These are phyloP conservation scores for Pascua guehoae DNA, from an alignment of 1,284 basidiomycete species.

Conservation along the genomic window DNA sequence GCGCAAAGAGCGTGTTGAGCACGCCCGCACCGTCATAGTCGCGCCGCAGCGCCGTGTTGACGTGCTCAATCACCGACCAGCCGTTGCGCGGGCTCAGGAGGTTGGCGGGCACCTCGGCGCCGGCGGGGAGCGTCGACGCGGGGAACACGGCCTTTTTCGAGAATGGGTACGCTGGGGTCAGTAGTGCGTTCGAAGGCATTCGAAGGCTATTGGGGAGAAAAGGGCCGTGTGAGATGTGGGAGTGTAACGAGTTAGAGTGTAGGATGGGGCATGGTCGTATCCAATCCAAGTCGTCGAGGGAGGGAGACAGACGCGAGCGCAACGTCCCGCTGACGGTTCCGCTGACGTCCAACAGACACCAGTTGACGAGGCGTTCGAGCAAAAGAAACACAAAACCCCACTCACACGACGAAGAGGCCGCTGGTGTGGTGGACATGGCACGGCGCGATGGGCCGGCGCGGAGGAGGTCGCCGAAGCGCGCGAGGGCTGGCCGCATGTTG, in stretches of 20 bases:
- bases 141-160: slow-evolving; percentile 64
- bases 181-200: neutral
- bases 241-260: neutral
- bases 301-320: no score
- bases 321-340: no score
- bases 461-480: slow-evolving; percentile 9
- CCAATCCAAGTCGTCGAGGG: no score
- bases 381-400: neutral
- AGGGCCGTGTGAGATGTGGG: neutral
- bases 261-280: neutral
- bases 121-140: slow-evolving; percentile 50
- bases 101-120: slow-evolving; percentile 5
- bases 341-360: no score
- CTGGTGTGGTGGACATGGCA: slow-evolving; percentile 4
- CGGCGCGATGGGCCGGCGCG: slow-evolving; percentile 11
- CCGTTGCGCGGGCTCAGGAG: slow-evolving; percentile 58
- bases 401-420: slow-evolving; percentile 1
- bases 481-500: slow-evolving; percentile 4
- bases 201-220: neutral
- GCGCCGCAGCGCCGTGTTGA: slow-evolving; percentile 63
- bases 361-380: no score
- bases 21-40: slow-evolving; percentile 65
- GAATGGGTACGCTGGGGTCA: slow-evolving; percentile 61
- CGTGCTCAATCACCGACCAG: slow-evolving; percentile 72
- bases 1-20: slow-evolving; percentile 65